A percentile compares a stretch with the other conserved stretches of the same genome.
phyloP scores from a whole-genome alignment of 352 stramenopile genomes.

The Phytophthora cajani region DNA sequence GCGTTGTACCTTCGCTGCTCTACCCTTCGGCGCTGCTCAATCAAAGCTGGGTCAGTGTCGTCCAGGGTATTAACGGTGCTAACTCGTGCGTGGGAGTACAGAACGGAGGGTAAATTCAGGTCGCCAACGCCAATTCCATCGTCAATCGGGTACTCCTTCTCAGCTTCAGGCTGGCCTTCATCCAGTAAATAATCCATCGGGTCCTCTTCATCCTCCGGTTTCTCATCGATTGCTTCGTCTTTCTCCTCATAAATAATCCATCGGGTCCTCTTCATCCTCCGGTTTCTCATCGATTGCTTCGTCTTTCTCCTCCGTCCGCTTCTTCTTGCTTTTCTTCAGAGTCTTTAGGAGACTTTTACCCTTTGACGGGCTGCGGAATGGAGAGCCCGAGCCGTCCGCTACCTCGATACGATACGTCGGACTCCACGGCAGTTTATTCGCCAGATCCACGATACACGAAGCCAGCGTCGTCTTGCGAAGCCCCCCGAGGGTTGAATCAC shows the following conservation, averaged over 20 bases:
- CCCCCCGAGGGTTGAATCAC: conserved; percentile 59
- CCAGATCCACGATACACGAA: conserved; percentile 63
- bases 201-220: conserved; percentile 15
- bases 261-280: conserved; percentile 16
- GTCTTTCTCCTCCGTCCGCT: not conserved
- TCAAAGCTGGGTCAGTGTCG: conserved; percentile 53
- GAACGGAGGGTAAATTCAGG: conserved; percentile 36
- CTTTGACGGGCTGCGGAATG: conserved; percentile 59
- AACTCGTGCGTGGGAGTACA: conserved; percentile 31
- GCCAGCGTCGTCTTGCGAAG: conserved; percentile 63
- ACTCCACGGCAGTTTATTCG: conserved; percentile 76
- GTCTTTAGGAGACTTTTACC: conserved; percentile 1
- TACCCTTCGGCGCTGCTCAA: conserved; percentile 51
- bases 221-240: not conserved
- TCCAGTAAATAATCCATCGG: conserved; percentile 18
- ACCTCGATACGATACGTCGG: conserved; percentile 43
- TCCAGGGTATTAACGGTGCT: conserved; percentile 10
- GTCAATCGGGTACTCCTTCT: conserved; percentile 28
- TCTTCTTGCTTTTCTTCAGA: conserved; percentile 3
- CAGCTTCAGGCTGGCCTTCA: conserved; percentile 28
- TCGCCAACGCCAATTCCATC: conserved; percentile 73
- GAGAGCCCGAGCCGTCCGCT: conserved; percentile 22
- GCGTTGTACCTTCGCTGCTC: conserved; percentile 64
- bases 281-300: not conserved
- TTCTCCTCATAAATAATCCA: conserved; percentile 7